Percentiles rank a stretch among this genome's conserved stretches.
These are phyloP conservation scores for Plectosphaerella sp. DNA, from an alignment of 2,329 filamentous ascomycete genomes.

Conservation along the genomic window DNA sequence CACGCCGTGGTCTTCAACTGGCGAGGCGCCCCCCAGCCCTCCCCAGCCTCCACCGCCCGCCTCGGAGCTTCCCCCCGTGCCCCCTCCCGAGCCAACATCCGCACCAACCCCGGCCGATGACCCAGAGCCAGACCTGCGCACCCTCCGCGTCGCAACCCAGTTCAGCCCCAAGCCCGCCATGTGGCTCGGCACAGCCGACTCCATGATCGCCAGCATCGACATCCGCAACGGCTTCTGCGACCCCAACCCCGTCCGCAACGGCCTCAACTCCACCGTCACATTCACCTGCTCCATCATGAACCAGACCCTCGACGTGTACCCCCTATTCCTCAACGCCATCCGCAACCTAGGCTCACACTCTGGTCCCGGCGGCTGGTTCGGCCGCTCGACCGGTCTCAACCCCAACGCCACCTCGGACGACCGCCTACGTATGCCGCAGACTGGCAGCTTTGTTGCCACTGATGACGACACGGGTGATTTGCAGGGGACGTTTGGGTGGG, in stretches of 20 bases:
- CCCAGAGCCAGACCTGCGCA: not conserved
- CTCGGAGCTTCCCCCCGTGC: not conserved
- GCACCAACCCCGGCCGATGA: not conserved
- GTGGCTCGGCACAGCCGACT: conserved; percentile 7
- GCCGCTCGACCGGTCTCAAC: conserved; percentile 1
- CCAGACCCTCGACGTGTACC: conserved; percentile 6
- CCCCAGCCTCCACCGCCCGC: not conserved
- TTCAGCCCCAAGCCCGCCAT: conserved; percentile 7
- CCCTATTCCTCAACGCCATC: conserved; percentile 8
- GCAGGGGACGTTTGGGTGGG: conserved; percentile 10
- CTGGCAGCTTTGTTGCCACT: conserved; percentile 6
- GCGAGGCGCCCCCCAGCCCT: not conserved
- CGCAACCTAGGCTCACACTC: conserved; percentile 11
- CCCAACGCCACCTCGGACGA: conserved; percentile 10
- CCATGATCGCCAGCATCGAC: conserved; percentile 9
- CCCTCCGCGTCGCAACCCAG: conserved; percentile 2
- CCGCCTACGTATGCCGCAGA: conserved; percentile 6
- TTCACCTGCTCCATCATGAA: conserved; percentile 7
- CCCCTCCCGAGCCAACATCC: not conserved
- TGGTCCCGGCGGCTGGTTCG: conserved; percentile 5
- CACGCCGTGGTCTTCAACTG: conserved; percentile 5
- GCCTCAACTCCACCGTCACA: conserved; percentile 9
- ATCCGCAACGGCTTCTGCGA: conserved; percentile 8
- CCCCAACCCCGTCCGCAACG: conserved; percentile 7
- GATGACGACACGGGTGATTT: conserved; percentile 5